These are phyloP conservation scores for Termitomyces bulborhizus DNA, from an alignment of 768 basidiomycete genomes.

Conservation along the genomic window DNA sequence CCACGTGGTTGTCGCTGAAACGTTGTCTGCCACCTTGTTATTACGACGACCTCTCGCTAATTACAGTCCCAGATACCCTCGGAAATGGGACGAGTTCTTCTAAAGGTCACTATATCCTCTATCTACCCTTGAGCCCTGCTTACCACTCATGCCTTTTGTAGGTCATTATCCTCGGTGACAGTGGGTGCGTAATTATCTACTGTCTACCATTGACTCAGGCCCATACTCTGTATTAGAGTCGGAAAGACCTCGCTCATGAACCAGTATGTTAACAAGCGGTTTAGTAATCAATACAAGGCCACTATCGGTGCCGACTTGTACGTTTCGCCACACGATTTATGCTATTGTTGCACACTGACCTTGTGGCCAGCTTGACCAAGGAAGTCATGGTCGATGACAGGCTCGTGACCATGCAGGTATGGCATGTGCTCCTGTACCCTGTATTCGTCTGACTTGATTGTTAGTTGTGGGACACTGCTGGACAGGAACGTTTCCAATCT, in stretches of 20 bases:
- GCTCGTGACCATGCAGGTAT: constrained; percentile 96
- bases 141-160: constrained; percentile 22
- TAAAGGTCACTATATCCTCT: constrained; percentile 51
- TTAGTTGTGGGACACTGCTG: constrained; percentile 98
- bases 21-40: constrained; percentile 8
- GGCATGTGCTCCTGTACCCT: background rate
- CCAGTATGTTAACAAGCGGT: constrained; percentile 99
- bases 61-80: constrained; percentile 16
- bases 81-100: constrained; percentile 77
- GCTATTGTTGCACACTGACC: constrained; percentile 15
- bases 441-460: constrained; percentile 2
- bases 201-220: constrained; percentile 12
- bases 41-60: constrained; percentile 17
- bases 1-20: constrained; percentile 22
- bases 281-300: constrained; percentile 99
- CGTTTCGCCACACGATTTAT: constrained; percentile 24
- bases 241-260: constrained; percentile 99
- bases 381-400: constrained; percentile 99
- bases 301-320: constrained; percentile 97
- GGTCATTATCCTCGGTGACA: constrained; percentile 99
- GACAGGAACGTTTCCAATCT: constrained; percentile 99
- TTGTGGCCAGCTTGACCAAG: constrained; percentile 74
- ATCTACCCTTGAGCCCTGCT: background rate
- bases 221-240: constrained; percentile 47
- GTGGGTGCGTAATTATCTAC: constrained; percentile 56